Base-by-base conservation (phyloP, 2,329 filamentous ascomycete genomes). In the Penicillium sp. region DNA sequence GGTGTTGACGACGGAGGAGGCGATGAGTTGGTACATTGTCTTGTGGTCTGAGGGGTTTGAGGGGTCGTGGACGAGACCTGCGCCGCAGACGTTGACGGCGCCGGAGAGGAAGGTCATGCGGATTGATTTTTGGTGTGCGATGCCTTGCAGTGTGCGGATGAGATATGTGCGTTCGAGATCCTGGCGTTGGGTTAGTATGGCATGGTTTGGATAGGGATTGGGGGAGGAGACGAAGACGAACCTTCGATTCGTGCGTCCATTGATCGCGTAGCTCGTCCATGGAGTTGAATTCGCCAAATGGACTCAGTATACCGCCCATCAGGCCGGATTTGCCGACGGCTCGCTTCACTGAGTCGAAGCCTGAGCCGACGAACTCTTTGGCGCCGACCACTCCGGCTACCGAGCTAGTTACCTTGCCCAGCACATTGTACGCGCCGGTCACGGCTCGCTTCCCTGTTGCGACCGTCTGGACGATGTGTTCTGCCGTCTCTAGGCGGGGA, bases 1-100 rank as follows among this genome's bases (percentile, higher is more conserved):
- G 0, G 87, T 85, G 41, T 95, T 94, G 48, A 97, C 91, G 53
- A 98, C 88, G 6, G 89, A 84, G 3, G 89, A 90, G 2, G 90
- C 85, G 66, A 97, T 96, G 67, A 98, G 80, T 69, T 98, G 93
- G 73, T 97, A 98, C 91, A 98, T 98, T 26, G 93, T 96, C 73
- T 97, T 98, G 77, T 97, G 89, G 69, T 97, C 89, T 34, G 82
- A 83, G 0, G 91, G 91, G 66, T 93, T 88, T 19, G 85, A 80
- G 0, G 93, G 93, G 70, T 98, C 93, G 69, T 98, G 93, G 2
- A 98, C 83, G 10, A 98, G 79, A 51, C 93, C 93, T 21, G 93
- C 93, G 57, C 93, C 93, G 57, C 87, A 90, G 61, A 83, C 86
- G 69, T 91, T 93, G 66, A 97, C 91, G 63, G 67, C 86, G 64